Evolutionary conservation across 2,329 filamentous ascomycete species (phyloP), one percentile per base, ranked within the genome.

Genomic region (Triangularia verruculosa): DNA sequence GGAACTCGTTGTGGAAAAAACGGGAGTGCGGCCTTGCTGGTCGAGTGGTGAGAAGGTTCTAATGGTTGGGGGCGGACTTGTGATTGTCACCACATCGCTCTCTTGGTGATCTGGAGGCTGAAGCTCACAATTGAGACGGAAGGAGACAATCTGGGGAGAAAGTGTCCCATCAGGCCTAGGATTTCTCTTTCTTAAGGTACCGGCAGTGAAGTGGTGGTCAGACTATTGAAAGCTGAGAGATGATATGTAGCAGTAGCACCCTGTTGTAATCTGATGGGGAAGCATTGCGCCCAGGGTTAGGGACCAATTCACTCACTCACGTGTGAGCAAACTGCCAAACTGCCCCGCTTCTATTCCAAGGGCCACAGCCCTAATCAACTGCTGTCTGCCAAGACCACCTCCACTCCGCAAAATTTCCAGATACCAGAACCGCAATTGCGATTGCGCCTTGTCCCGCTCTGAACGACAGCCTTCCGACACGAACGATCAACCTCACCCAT

Each of bases 401-500:
- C 67, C 67, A 66, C 66, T 60, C 61, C 12, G 34, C 51, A 66
- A 66, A 66, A 63, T 66, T 69, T 68, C 56, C 55, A 47, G 24
- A 53, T 47, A 28, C 54, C 28, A n/a, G 55, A n/a, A 27, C 25
- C 47, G 57, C 65, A 60, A 66, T 59, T 60, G 56, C 52, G 56
- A 54, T 55, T 11, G 52, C 61, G 32, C 39, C 28, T 47, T 43
- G 20, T 57, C 30, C 34, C 25, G 28, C 39, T 55, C 28, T 11
- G 24, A 62, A 62, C 54, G 34, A 62, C 54, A 63, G 53, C 61
- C n/a, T 65, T 57, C 54, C 61, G 63, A 63, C 62, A 71, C 67
- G 66, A 69, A 68, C 67, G 65, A 62, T 57, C 64, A 69, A 66
- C 57, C 43, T 53, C 63, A 55, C 52, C 32, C 57, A 69, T 66